These are phyloP conservation scores for Penicillium soppii DNA, from an alignment of 495 filamentous ascomycete species.

Conservation along the genomic window DNA sequence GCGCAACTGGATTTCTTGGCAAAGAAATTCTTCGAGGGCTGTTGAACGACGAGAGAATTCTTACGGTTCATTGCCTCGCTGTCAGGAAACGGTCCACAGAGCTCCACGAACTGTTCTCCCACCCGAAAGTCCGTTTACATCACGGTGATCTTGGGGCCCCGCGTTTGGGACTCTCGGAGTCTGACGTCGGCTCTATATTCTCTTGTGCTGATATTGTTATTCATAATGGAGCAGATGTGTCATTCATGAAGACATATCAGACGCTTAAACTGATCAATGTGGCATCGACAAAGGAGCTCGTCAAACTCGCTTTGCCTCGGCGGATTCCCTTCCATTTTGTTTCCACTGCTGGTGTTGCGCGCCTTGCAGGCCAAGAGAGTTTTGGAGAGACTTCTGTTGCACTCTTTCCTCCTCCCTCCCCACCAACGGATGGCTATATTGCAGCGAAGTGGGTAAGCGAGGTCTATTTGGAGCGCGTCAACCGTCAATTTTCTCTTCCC, in stretches of 20 bases:
- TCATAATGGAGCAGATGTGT: slow-evolving; percentile 53
- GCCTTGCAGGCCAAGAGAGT: slow-evolving; percentile 13
- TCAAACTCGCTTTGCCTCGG: slow-evolving; percentile 27
- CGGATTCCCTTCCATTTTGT: slow-evolving; percentile 51
- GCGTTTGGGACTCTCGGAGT: slow-evolving; percentile 35
- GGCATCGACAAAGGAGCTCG: slow-evolving; percentile 42
- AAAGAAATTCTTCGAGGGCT: slow-evolving; percentile 25
- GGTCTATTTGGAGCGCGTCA: slow-evolving; percentile 38
- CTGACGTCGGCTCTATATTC: slow-evolving; percentile 26
- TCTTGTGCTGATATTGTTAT: slow-evolving; percentile 40
- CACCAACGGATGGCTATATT: slow-evolving; percentile 43
- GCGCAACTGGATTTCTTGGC: slow-evolving; percentile 38
- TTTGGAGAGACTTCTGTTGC: slow-evolving; percentile 22
- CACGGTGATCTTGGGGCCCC: slow-evolving; percentile 34
- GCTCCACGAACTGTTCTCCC: slow-evolving; percentile 11
- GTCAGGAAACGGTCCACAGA: slow-evolving; percentile 13
- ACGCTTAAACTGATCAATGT: slow-evolving; percentile 43
- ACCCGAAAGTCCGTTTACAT: slow-evolving; percentile 34
- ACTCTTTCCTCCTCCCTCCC: slow-evolving; percentile 9
- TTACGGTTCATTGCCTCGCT: slow-evolving; percentile 32
- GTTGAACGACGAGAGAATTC: slow-evolving; percentile 17
- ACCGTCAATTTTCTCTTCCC: slow-evolving; percentile 21
- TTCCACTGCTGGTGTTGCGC: slow-evolving; percentile 38
- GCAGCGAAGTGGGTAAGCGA: slow-evolving; percentile 58
- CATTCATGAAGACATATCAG: slow-evolving; percentile 48